Conservation (phyloP, 441 rosid species). For the Populus hybrid region DNA sequence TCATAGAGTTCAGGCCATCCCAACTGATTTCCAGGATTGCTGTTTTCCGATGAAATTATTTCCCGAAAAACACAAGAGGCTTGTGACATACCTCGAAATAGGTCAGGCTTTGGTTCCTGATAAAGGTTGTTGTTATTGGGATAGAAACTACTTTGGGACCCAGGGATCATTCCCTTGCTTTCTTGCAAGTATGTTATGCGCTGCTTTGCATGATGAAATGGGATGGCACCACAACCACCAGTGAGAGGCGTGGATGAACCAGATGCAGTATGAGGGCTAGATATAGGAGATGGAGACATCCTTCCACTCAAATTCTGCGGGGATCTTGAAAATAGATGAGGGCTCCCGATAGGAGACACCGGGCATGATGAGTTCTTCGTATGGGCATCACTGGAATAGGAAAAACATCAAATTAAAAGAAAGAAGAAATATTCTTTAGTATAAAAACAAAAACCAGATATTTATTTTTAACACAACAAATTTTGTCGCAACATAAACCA, state of each 20-base stretch:
- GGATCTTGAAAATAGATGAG: conserved; percentile 58
- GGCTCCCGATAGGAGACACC: conserved; percentile 69
- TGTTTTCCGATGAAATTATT: conserved; percentile 41
- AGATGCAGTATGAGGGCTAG: conserved; percentile 64
- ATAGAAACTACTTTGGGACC: conserved; percentile 51
- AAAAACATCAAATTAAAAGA: conserved; percentile 10
- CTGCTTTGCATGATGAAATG: conserved; percentile 47
- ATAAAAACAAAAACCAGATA: no score
- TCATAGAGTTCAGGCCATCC: conserved; percentile 31
- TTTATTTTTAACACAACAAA: no score
- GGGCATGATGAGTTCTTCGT: conserved; percentile 59
- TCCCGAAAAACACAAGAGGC: conserved; percentile 58
- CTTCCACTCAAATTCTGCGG: conserved; percentile 60
- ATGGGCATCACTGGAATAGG: conserved; percentile 44
- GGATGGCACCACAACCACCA: conserved; percentile 54
- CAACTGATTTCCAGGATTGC: conserved; percentile 31
- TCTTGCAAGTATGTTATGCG: conserved; percentile 50
- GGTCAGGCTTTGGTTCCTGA: conserved; percentile 57
- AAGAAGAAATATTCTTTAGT: background rate
- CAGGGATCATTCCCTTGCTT: conserved; percentile 40
- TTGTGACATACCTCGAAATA: conserved; percentile 48
- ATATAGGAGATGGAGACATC: conserved; percentile 75
- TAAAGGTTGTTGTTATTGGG: conserved; percentile 27
- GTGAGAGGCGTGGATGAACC: conserved; percentile 74
- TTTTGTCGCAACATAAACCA: no score